Base-by-base conservation (phyloP, 2,329 filamentous ascomycete genomes). In the Aureobasidium sp. region DNA sequence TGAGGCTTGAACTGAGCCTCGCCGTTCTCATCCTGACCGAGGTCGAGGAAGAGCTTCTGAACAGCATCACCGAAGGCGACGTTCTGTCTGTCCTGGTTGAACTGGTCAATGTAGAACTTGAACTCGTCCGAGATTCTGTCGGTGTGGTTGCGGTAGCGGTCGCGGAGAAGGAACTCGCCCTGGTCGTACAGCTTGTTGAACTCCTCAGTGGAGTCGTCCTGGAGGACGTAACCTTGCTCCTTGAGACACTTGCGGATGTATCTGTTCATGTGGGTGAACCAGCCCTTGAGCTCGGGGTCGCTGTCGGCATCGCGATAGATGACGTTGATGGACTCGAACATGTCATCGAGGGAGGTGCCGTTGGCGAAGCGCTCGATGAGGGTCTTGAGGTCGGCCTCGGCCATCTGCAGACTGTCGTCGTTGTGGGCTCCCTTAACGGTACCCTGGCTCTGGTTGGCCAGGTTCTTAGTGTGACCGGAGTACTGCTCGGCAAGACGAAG, bases 351-450 rank as follows among this genome's bases (percentile, higher is more conserved):
- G 0, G 92, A 97, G 9, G 94, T 97, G 70, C 87, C 87, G 75
- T 99, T 97, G 72, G 94, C 94, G 69, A 97, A 97, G 51, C 94
- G 89, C 79, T 67, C 94, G 67, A 99, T 86, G 25, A 99, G 80
- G 9, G 85, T 90, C 84, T 90, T 80, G 25, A 77, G 81, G 71
- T 96, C 87, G 75, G 83, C 80, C 78, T 97, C 90, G 58, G 90
- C 91, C 61, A 81, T 79, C 60, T 84, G 77, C 54, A 97, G 77
- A 62, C 82, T 81, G 65, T 84, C 79, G 67, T 85, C 81, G 62
- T 75, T 74, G 68, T 89, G 86, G 65, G 88, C 84, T 76, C 88
- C 86, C 81, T 91, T 87, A 51, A 91, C 83, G 45, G 87, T 83
- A 63, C 85, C 84, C 63, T 84, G 78, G 58, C 85, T 81, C 67